These are phyloP conservation scores for Tritrichomonas musculus DNA, from an alignment of 208 protist genomes.

Conservation along the genomic window DNA sequence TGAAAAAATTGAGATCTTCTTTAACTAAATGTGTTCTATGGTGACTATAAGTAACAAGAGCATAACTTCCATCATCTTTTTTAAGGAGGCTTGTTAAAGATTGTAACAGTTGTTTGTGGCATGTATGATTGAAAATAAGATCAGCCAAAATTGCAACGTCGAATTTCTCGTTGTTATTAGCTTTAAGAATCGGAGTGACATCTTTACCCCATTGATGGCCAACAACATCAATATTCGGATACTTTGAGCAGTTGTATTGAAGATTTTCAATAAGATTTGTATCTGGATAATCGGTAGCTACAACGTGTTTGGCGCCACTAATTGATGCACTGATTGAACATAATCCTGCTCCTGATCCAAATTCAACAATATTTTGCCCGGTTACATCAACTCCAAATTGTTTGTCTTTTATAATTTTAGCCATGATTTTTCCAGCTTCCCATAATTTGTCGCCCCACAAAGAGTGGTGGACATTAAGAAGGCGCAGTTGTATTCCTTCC, in stretches of 20 bases:
- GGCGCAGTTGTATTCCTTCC: neutral
- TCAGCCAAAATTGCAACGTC: neutral
- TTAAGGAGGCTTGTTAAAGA: neutral
- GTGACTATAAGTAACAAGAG: neutral
- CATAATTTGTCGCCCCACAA: neutral
- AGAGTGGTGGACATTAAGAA: neutral
- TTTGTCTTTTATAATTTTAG: neutral
- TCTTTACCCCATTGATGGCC: conserved; percentile 12
- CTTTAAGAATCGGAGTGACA: neutral
- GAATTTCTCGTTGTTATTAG: neutral
- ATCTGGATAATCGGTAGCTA: neutral
- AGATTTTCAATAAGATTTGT: neutral
- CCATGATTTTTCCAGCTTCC: neutral
- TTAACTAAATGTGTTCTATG: neutral
- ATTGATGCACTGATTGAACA: neutral
- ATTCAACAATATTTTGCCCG: neutral
- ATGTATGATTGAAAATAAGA: conserved; percentile 1
- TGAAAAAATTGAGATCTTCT: neutral
- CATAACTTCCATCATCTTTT: neutral
- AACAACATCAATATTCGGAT: neutral
- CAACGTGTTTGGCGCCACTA: neutral
- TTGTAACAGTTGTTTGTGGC: neutral
- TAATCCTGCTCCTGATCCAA: neutral
- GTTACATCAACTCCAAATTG: neutral
- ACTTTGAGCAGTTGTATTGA: neutral